Conservation (phyloP, 208 protist species). For the Leishmania lainsoni region DNA sequence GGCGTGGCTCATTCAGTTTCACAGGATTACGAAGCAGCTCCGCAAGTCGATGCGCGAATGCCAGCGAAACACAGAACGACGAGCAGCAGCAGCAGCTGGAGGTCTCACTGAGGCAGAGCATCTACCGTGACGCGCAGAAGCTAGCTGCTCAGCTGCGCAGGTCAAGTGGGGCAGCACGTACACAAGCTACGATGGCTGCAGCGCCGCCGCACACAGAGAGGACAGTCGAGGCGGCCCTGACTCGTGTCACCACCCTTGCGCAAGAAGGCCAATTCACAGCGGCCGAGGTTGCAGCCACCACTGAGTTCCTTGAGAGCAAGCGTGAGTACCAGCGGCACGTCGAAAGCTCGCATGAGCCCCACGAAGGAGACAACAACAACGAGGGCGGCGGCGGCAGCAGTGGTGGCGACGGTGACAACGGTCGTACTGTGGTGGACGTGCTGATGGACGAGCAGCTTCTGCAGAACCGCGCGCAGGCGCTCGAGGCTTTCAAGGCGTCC, state of each 20-base stretch:
- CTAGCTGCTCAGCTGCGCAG: constrained; percentile 20
- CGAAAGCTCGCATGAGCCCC: background rate
- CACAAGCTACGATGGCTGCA: background rate
- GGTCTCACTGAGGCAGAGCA: constrained; percentile 7
- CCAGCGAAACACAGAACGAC: background rate
- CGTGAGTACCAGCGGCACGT: constrained; percentile 53
- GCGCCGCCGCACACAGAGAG: background rate
- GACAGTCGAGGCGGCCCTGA: constrained; percentile 16
- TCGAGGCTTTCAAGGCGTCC: constrained; percentile 86
- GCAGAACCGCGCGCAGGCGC: constrained; percentile 76
- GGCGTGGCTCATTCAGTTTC: background rate
- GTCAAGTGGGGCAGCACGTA: background rate
- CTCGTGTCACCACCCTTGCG: constrained; percentile 30
- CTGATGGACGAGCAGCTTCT: constrained; percentile 77
- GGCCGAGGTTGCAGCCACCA: constrained; percentile 47
- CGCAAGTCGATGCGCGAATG: background rate
- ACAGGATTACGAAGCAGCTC: background rate
- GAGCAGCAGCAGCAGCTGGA: constrained; percentile 2
- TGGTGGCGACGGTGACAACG: constrained; percentile 36
- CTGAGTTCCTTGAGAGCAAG: constrained; percentile 55
- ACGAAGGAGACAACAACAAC: background rate
- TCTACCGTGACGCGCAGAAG: constrained; percentile 18
- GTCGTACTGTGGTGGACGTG: constrained; percentile 30
- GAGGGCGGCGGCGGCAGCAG: constrained; percentile 5
- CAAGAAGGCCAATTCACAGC: constrained; percentile 41